Base-by-base conservation (phyloP, 148 eudicot species). In the Pharnaceum exiguum region DNA sequence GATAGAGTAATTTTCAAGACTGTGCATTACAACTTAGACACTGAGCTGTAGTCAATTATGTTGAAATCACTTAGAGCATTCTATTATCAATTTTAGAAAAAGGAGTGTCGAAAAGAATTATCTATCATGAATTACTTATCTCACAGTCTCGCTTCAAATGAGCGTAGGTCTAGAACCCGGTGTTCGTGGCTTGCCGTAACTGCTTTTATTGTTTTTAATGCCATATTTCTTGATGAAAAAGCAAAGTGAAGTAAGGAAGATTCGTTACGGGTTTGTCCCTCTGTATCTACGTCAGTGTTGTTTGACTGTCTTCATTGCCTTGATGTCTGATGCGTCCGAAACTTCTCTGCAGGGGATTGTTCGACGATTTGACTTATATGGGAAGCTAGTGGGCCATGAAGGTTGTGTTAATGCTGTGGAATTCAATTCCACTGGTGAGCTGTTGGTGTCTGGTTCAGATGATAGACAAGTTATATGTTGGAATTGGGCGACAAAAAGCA, bases 391-490 rank as follows among this genome's bases (percentile, higher is more conserved):
- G 44, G 96, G 93, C 25, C 96, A 85, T 67, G 73, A 68, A 21
- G 89, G 94, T 37, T 85, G 96, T 65, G 94, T 89, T 21, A 89
- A 85, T 56, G 68, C 96, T 1, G 62, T 80, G 21, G 87, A 83
- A 32, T 89, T 82, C 68, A 80, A 80, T 63, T 74, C 83, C 3
- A 52, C 75, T 33, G 94, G 96, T 32, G 83, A 89, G 38, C 61
- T 27, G 47, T 79, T 89, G 46, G 89, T 75, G 42, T 89, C 96
- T 5, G 94, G 96, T 48, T 85, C 96, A 37, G 94, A 89, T 69
- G 96, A 89, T 71, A 78, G 47, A 59, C 66, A 73, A 56, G 77
- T 89, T 55, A 85, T 67, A 31, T 56, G 82, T 27, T 89, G 94
- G 96, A 72, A 82, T 57, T 85, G 93, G 93, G 84, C 81, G 4